Evolutionary conservation across 2,329 filamentous ascomycete genomes (phyloP), one percentile per base, ranked within the genome.

Genomic region (Hymenoscyphus infarciens): DNA sequence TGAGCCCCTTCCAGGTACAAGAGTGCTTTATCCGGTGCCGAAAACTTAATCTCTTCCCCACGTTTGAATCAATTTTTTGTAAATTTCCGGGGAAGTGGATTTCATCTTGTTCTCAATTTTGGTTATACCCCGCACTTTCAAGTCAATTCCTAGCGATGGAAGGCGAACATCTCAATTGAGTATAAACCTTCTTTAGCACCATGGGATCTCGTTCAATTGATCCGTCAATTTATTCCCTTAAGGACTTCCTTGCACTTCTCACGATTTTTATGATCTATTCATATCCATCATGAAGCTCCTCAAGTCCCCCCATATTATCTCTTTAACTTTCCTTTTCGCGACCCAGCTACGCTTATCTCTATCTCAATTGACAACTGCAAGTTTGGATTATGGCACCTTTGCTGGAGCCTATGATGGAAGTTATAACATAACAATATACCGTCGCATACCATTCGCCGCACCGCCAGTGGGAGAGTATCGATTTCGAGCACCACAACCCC

Each of bases 401-500:
- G 75, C 79, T 66, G 83, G 84, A 19, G 78, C 79, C 55, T 83
- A 83, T 67, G 79, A 79, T 19, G 64, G 74, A 8, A 68, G 71
- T 2, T 85, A 86, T 69, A 84, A 86, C 68, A 79, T 86, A 52
- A 82, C 79, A 29, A 84, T 85, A 73, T 87, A 80, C 74, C 81
- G 80, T 64, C 85, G 82, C 67, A 85, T 87, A 57, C 85, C 85
- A 16, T 88, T 83, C 67, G 84, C 82, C 5, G 82, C 83, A 13
- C 82, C 85, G 1, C 84, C 85, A 15, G 74, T 78, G 13, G 83
- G 83, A 1, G 70, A 78, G 56, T 86, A 87, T 68, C 80, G 85
- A 5, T 88, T 87, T 69, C 80, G 84, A 59, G 83, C 79, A 0
- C 85, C 85, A 1, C 85, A 88, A 66, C 83, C 83, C 6, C 83